Conservation (phyloP, 257 asterid species). For the Verbascum thapsus region DNA sequence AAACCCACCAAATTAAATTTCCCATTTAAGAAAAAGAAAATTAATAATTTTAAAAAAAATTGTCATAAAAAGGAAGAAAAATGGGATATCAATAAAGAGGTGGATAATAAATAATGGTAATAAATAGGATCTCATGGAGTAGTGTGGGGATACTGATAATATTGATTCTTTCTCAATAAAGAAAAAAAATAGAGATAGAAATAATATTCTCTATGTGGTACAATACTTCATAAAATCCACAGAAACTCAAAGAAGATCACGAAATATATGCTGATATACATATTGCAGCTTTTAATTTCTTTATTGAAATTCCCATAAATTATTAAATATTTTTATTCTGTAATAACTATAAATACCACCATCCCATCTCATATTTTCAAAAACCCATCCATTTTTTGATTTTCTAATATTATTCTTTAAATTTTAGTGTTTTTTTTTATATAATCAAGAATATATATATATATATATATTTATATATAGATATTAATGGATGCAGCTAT, state of each 20-base stretch:
- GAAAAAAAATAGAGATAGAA: neutral
- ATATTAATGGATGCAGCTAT: conserved; percentile 2
- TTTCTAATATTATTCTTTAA: neutral
- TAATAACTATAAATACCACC: conserved; percentile 39
- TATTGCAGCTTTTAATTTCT: conserved; percentile 25
- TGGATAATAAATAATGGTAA: too few relatives aligned
- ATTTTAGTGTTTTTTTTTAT: conserved; percentile 3
- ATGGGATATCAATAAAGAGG: conserved; percentile 16
- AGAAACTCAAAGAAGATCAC: conserved; percentile 43
- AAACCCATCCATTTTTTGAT: neutral
- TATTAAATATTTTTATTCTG: neutral
- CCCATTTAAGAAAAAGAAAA: neutral
- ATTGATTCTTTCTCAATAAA: conserved; percentile 13
- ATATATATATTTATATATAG: too few relatives aligned
- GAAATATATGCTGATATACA: conserved; percentile 43
- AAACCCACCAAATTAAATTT: conserved; percentile 11
- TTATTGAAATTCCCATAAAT: conserved; percentile 30
- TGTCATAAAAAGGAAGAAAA: neutral
- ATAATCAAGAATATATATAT: too few relatives aligned
- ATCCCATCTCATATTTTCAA: conserved; percentile 6
- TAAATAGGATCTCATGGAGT: conserved; percentile 36
- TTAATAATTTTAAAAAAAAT: neutral
- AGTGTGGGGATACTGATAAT: conserved; percentile 33
- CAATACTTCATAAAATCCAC: conserved; percentile 35
- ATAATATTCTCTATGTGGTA: conserved; percentile 4